Base-by-base conservation (phyloP, 768 basidiomycete genomes). In the Lentinula sp. region DNA sequence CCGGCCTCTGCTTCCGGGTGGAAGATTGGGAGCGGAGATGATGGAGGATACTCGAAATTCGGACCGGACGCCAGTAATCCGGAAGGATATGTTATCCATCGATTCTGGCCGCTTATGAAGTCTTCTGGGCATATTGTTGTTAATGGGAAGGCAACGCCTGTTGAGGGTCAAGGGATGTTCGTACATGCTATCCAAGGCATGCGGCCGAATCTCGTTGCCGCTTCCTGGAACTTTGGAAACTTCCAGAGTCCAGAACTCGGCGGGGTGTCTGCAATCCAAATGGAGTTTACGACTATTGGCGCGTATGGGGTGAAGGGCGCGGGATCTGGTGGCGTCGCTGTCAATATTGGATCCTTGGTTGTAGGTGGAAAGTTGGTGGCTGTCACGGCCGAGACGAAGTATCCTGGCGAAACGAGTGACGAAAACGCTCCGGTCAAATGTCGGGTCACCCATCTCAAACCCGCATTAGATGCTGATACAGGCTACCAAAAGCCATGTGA, bases 181-280 rank as follows among this genome's bases (percentile, higher is more conserved):
- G 82, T 95, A 18, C 92, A 96, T 72, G 96, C 96, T 49, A 97
- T 98, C 71, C 96, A 98, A 71, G 97, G 96, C 72, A 96, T 99
- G 93, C 85, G 94, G 7, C 95, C 96, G 53, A 91, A 99, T 74
- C 82, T 93, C 60, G 85, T 97, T 67, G 97, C 97, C 13, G 79
- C 91, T 18, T 76, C 89, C 8, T 99, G 97, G 97, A 98, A 98
- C 77, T 99, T 98, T 76, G 88, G 79, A 33, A 81, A 90, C 76
- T 99, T 99, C 81, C 88, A 93, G 72, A 90, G 90, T 69, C 73
- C 78, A 16, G 77, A 84, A 28, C 81, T 85, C 53, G 86, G 84
- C 16, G 89, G 89, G 7, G 88, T 93, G 7, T 86, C 93, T 57
- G 93, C 93, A 9, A 78, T 97, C 41, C 90, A 92, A 77, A 98